These are phyloP conservation scores for Erythrophleum ivorense DNA, from an alignment of 331 rosid genomes.

Conservation along the genomic window DNA sequence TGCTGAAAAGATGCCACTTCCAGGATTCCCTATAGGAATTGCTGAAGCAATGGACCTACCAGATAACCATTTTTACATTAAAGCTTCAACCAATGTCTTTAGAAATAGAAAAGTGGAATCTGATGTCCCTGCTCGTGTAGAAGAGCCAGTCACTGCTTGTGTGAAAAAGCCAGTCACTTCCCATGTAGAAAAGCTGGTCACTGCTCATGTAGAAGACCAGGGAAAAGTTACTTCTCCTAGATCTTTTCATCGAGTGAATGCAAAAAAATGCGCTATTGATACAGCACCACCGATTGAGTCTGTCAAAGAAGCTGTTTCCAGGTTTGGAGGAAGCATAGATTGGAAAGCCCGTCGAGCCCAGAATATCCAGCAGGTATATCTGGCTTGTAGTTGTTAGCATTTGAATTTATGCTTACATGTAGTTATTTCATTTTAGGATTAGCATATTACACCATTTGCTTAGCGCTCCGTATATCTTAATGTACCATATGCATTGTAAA, in stretches of 20 bases:
- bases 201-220: slow-evolving; percentile 2
- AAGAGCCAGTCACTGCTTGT: neutral
- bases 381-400: neutral
- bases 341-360: slow-evolving; percentile 87
- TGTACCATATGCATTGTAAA: neutral
- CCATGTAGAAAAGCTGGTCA: neutral
- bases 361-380: slow-evolving; percentile 75
- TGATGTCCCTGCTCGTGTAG: neutral
- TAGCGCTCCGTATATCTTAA: neutral
- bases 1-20: neutral
- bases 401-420: neutral
- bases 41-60: slow-evolving; percentile 28
- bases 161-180: neutral
- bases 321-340: slow-evolving; percentile 85
- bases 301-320: slow-evolving; percentile 88
- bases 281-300: slow-evolving; percentile 87
- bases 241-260: slow-evolving; percentile 40
- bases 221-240: slow-evolving; percentile 42
- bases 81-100: slow-evolving; percentile 8
- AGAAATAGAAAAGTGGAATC: slow-evolving; percentile 25
- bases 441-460: neutral
- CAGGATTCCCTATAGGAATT: slow-evolving; percentile 45
- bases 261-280: slow-evolving; percentile 62
- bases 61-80: slow-evolving; percentile 27
- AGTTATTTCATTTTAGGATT: neutral